Conservation (phyloP, 306 rosid genomes). For the Vigna reflexopilosa region DNA sequence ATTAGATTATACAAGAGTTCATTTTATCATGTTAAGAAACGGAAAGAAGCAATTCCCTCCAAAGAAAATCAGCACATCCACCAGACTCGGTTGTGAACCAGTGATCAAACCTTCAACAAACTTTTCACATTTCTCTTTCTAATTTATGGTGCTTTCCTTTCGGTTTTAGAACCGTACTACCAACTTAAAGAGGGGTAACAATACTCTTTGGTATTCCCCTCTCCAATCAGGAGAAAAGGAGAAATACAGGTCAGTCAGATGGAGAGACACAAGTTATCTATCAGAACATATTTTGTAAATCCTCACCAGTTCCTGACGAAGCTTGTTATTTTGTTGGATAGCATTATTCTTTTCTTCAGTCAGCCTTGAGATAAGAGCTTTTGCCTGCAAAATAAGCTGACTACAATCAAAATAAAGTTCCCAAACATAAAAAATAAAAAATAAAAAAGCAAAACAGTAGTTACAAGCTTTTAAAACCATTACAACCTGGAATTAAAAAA, state of each 20-base stretch:
- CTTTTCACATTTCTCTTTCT: neutral
- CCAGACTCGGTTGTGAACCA: conserved; percentile 14
- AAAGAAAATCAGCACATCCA: conserved; percentile 30
- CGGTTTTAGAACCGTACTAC: conserved; percentile 18
- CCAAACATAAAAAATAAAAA: neutral
- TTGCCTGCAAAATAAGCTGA: conserved; percentile 60
- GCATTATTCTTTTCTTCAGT: conserved; percentile 77
- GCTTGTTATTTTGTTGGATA: conserved; percentile 69
- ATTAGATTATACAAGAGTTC: conserved; percentile 8
- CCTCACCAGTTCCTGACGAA: conserved; percentile 90
- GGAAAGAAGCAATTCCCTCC: conserved; percentile 4
- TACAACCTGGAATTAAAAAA: conserved; percentile 12
- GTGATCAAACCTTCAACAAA: conserved; percentile 16
- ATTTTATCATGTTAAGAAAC: neutral
- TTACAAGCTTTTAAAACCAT: neutral
- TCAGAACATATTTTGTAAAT: neutral
- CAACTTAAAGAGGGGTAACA: conserved; percentile 2
- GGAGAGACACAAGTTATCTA: neutral
- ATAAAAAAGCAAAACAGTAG: neutral
- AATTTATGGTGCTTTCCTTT: conserved; percentile 14
- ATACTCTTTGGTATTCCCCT: conserved; percentile 17
- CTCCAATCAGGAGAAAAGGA: neutral
- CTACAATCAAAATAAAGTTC: conserved; percentile 13
- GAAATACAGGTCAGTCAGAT: neutral
- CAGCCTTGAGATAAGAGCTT: conserved; percentile 66